These are phyloP conservation scores for Planoprotostelium fungivorum DNA, from an alignment of 78 protist genomes.

Conservation along the genomic window DNA sequence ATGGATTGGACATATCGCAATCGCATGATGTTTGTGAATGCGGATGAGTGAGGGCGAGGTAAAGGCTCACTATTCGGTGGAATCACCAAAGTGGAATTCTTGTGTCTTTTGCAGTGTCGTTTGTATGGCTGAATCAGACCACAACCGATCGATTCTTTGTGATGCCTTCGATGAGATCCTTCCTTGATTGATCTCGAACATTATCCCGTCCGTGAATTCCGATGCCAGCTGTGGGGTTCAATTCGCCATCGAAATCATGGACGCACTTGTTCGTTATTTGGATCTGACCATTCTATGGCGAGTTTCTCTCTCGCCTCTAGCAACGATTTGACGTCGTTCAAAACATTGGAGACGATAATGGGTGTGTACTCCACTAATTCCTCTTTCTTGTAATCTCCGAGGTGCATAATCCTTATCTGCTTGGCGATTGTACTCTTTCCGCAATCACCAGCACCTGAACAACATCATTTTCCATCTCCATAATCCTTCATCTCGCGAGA, in stretches of 20 bases:
- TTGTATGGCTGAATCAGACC: background rate
- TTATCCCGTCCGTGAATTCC: too few relatives aligned
- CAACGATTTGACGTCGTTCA: background rate
- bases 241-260: background rate
- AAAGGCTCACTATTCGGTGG: background rate
- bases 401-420: conserved; percentile 55
- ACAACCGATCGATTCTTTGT: background rate
- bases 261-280: background rate
- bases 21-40: too few relatives aligned
- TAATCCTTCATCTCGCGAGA: background rate
- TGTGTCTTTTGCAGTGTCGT: background rate
- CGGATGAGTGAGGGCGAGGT: background rate
- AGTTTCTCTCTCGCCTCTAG: background rate
- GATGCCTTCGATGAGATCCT: background rate
- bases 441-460: conserved; percentile 92
- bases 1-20: background rate
- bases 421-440: conserved; percentile 82
- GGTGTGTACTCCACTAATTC: background rate
- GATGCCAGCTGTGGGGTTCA: too few relatives aligned
- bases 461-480: background rate
- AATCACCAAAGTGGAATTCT: background rate
- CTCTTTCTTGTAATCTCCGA: conserved; percentile 26
- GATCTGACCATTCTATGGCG: background rate
- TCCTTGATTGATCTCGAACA: background rate
- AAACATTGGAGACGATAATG: background rate